Evolutionary conservation across 2,329 filamentous ascomycete genomes (phyloP).

Genomic region (Phyllosticta citribraziliensis): DNA sequence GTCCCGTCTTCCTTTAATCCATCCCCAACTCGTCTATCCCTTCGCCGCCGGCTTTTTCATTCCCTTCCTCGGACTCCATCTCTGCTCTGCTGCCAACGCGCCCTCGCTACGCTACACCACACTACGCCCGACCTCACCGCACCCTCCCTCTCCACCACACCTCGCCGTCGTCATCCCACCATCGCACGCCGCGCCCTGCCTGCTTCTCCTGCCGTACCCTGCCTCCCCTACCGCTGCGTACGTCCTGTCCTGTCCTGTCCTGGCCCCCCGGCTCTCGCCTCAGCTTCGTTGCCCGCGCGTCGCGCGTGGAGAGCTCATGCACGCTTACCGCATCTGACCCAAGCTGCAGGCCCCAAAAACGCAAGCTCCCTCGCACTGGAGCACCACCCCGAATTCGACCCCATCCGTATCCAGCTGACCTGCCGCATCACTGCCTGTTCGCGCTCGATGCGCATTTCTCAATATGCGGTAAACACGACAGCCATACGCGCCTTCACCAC

Average conservation of each 20-base stretch:
- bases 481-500: slow-evolving; percentile 5
- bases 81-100: too few relatives aligned
- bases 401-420: slow-evolving; percentile 11
- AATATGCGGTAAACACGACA: slow-evolving; percentile 13
- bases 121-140: background rate
- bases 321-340: slow-evolving; percentile 9
- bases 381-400: slow-evolving; percentile 10
- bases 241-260: too few relatives aligned
- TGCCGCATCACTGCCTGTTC: slow-evolving; percentile 11
- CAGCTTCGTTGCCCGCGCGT: slow-evolving; percentile 2
- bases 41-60: background rate
- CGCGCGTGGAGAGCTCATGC: slow-evolving; percentile 9
- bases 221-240: background rate
- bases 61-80: background rate
- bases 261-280: slow-evolving; percentile 1
- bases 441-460: slow-evolving; percentile 12
- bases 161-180: background rate
- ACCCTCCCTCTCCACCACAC: slow-evolving; percentile 1
- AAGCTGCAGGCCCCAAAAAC: slow-evolving; percentile 10
- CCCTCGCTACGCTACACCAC: background rate
- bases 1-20: background rate
- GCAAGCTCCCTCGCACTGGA: slow-evolving; percentile 9
- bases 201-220: background rate
- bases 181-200: too few relatives aligned
- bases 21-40: background rate